Conservation (phyloP, 2,329 filamentous ascomycete species). For the Onygenales sp. region DNA sequence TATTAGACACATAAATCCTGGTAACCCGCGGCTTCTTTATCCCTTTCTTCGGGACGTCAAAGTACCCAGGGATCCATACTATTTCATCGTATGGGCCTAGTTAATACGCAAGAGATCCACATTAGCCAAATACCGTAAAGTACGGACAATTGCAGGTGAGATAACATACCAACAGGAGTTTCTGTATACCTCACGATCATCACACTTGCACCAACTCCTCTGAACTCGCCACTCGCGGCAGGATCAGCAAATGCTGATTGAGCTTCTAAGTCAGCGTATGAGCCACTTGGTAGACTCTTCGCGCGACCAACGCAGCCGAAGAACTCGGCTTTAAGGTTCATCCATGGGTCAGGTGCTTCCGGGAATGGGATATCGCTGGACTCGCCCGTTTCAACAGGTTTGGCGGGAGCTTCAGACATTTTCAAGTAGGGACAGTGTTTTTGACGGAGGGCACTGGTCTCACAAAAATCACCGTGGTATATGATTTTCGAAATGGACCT, state of each 20-base stretch:
- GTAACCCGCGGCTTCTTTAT: not conserved
- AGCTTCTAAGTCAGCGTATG: not conserved
- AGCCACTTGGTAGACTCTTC: not conserved
- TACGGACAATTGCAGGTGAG: not conserved
- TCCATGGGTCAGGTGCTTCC: not conserved
- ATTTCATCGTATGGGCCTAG: conserved; percentile 2
- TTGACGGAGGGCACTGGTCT: no score
- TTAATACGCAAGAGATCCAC: not conserved
- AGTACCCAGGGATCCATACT: not conserved
- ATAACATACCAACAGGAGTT: not conserved
- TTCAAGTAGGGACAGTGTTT: not conserved
- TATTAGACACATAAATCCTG: conserved; percentile 1
- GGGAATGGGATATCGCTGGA: not conserved
- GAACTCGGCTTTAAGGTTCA: not conserved
- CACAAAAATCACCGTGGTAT: no score
- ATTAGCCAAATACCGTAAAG: not conserved
- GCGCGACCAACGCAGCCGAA: not conserved
- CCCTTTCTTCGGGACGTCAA: not conserved
- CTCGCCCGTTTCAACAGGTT: not conserved
- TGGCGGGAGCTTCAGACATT: not conserved
- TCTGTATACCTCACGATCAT: conserved; percentile 2
- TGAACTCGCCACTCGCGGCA: not conserved
- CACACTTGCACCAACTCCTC: not conserved
- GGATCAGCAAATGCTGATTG: conserved; percentile 1
- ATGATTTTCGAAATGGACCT: not conserved